These are phyloP conservation scores for Alternaria sp. DNA, from an alignment of 2,329 filamentous ascomycete species.

Conservation along the genomic window DNA sequence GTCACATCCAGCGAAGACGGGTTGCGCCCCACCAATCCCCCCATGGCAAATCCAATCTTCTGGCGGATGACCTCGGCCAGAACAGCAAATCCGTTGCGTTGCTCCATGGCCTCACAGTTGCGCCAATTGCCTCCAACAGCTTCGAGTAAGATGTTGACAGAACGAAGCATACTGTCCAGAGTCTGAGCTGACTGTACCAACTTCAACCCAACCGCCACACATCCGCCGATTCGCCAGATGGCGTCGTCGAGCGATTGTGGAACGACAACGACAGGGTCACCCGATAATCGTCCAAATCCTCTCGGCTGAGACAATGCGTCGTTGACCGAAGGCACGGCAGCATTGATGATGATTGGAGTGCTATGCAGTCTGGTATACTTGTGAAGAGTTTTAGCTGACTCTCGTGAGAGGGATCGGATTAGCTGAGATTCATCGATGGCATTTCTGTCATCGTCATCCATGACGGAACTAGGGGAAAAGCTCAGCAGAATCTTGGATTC, in stretches of 20 bases:
- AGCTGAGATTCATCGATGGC: constrained; percentile 76
- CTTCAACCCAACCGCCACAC: constrained; percentile 83
- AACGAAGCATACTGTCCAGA: constrained; percentile 74
- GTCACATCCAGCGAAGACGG: constrained; percentile 46
- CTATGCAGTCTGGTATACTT: constrained; percentile 76
- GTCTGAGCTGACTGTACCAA: constrained; percentile 80
- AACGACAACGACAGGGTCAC: constrained; percentile 80
- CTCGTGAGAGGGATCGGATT: constrained; percentile 77
- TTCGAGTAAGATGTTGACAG: constrained; percentile 84
- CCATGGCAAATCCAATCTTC: constrained; percentile 70
- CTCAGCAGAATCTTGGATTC: constrained; percentile 85
- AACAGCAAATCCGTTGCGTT: constrained; percentile 91
- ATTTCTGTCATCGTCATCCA: constrained; percentile 82
- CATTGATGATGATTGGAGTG: constrained; percentile 85
- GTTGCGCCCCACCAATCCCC: constrained; percentile 60
- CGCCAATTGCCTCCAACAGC: constrained; percentile 92
- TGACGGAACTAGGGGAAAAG: constrained; percentile 79
- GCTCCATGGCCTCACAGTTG: constrained; percentile 98
- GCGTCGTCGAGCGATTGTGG: constrained; percentile 91
- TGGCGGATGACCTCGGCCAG: constrained; percentile 83
- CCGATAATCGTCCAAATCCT: constrained; percentile 83
- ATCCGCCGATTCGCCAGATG: constrained; percentile 92
- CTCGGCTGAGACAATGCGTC: constrained; percentile 84
- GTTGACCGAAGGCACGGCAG: constrained; percentile 84
- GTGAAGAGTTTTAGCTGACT: constrained; percentile 72